Evolutionary conservation across 345 rosid genomes (phyloP), one percentile per base, ranked within the genome.

Genomic region (Triadica sebifera): DNA sequence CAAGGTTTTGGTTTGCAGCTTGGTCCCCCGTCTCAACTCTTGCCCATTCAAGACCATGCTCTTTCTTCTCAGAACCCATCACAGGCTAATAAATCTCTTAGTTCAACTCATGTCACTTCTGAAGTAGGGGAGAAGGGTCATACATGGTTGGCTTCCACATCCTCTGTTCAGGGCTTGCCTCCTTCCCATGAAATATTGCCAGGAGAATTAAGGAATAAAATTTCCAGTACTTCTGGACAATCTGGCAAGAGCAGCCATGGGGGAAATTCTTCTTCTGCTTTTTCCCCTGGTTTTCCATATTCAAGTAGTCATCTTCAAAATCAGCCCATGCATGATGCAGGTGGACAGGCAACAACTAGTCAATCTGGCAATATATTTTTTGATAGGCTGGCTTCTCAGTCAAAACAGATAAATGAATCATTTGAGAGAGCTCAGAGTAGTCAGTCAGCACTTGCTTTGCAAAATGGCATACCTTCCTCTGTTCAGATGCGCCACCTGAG

Each of bases 1-100:
- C 94, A 92, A 77, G 90, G 93, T 69, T 89, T 90, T 83, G 90
- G 90, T 67, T 87, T 94, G 67, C 96, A 86, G 77, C 83, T 92
- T 76, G 96, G 83, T 52, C 97, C 91, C 24, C 93, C 98, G 56
- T 90, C 98, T 73, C 96, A 90, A 79, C 77, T 78, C 75, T 78
- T 82, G 74, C 72, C 83, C 46, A 62, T 68, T 74, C 76, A 80
- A 61, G 88, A 84, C 66, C 79, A 63, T 62, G 39, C 73, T 17
- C 64, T 78, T 59, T 56, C 83, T 80, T 81, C 89, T 72, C 88
- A 72, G 77, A 80, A 78, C 62, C 74, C 84, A 50, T 72, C 81
- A 43, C 85, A 75, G 77, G 72, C 68, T 12, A 50, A 72, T 62
- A 78, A 61, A 76, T 67, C 80, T 65, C 70, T 60, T 24, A 84